Evolutionary conservation across 225 moss, liverwort and hornwort genomes (phyloP), one percentile per base, ranked within the genome.

Genomic region (Pseudoscleropodium purum): DNA sequence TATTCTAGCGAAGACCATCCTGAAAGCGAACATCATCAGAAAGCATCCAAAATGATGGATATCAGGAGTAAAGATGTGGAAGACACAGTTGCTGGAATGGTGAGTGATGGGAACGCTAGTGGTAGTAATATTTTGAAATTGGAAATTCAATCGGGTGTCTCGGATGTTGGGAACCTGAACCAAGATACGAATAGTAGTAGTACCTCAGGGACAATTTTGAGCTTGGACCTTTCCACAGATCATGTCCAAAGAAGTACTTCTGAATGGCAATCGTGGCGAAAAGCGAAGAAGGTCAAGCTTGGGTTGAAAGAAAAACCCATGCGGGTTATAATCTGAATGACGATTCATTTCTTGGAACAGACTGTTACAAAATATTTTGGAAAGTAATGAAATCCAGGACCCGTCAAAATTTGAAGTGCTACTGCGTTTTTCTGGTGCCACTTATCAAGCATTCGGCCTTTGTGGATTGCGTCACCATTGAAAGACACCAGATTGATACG

Each of bases 201-300:
- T n/a, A 85, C 41, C 61, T 52, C 56, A 75, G 84, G 52, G 88
- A 82, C 78, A 66, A 56, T 73, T 66, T 59, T 79, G 85, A 90
- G 75, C 37, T 4, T 91, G 56, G 89, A 89, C 26, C 85, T 85
- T 45, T 45, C 87, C 63, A 56, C 79, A 24, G 94, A 94, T 85
- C 89, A 91, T 78, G 92, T 94, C 49, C 91, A 94, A 91, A 90
- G 87, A 80, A 94, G 92, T 75, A 94, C 94, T 75, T 90, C 85
- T 66, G 89, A 85, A 85, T 94, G 94, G 94, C 92, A 87, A 80
- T 87, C 91, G 52, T 94, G 94, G 94, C 90, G 85, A n/a, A 92
- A 90, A 65, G n/a, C 85, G 26, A 94, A 91, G 81, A 94, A 89
- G 90, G 90, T 73, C 57, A 94, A 90, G 91, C 75, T 79, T 36